Conservation (phyloP, 805 yeast genomes). For the Yamadazyma paraphyllophila region DNA sequence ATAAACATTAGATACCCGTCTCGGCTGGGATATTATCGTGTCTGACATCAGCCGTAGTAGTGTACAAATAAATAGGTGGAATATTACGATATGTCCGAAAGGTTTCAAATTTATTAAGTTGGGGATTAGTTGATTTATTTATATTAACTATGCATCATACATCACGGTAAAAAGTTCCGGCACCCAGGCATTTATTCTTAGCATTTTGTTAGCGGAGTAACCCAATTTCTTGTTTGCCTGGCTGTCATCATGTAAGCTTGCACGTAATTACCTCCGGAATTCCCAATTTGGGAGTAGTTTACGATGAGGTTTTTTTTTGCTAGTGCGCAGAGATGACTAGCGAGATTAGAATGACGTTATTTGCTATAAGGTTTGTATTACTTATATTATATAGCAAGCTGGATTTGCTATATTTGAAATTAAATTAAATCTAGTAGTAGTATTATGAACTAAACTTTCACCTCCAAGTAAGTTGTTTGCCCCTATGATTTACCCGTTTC, state of each 20-base stretch:
- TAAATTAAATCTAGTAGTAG: no score
- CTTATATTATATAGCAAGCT: no score
- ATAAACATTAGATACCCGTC: not conserved
- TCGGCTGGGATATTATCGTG: constrained; percentile 1
- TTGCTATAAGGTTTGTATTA: not conserved
- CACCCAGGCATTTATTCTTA: not conserved
- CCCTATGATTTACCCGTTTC: no score
- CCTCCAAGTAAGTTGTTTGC: no score
- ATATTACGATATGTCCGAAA: constrained; percentile 1
- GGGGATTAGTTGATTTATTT: not conserved
- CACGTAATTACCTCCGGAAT: not conserved
- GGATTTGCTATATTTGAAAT: no score
- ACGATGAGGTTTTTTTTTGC: constrained; percentile 4
- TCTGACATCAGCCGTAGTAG: not conserved
- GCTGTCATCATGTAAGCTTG: not conserved
- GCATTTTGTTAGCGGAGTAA: not conserved
- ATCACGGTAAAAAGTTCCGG: not conserved
- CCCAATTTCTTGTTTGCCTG: not conserved
- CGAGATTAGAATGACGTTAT: constrained; percentile 1
- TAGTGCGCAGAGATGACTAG: constrained; percentile 4
- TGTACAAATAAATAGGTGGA: not conserved
- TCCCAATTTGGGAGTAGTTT: constrained; percentile 1
- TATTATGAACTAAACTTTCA: no score
- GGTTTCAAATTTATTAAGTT: not conserved
- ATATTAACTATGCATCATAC: not conserved